A percentile compares a stretch with the other conserved stretches of the same genome.
These are phyloP conservation scores for Pichia sp. DNA, from an alignment of 1,139 yeast genomes.

Conservation along the genomic window DNA sequence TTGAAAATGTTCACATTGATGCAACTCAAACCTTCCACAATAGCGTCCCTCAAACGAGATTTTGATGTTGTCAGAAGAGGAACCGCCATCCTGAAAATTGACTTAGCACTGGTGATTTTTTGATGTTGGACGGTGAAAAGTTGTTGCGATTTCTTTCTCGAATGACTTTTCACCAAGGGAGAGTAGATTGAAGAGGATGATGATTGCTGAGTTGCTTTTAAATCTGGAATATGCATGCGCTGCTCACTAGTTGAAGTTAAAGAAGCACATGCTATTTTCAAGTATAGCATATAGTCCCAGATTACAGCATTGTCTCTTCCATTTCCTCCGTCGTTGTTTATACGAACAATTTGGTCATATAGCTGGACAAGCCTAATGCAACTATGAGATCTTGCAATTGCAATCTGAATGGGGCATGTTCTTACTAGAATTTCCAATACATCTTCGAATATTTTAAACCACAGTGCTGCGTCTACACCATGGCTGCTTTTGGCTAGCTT, in stretches of 20 bases:
- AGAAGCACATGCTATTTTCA: conserved; percentile 90
- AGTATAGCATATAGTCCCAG: conserved; percentile 50
- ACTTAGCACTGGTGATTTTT: conserved; percentile 86
- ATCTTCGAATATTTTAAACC: conserved; percentile 86
- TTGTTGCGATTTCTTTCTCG: conserved; percentile 69
- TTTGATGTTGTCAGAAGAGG: conserved; percentile 76
- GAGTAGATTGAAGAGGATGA: conserved; percentile 23
- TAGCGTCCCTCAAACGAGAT: conserved; percentile 72
- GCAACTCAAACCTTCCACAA: conserved; percentile 81
- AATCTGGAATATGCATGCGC: conserved; percentile 53
- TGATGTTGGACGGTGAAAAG: conserved; percentile 82
- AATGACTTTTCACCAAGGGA: conserved; percentile 39
- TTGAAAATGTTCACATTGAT: conserved; percentile 85
- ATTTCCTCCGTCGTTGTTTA: conserved; percentile 45
- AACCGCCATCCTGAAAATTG: conserved; percentile 81
- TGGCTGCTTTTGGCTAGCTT: conserved; percentile 84
- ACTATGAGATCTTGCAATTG: conserved; percentile 86
- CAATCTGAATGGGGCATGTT: conserved; percentile 88
- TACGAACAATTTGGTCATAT: conserved; percentile 70
- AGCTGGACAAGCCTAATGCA: conserved; percentile 85
- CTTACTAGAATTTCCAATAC: conserved; percentile 70
- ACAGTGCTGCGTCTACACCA: conserved; percentile 91
- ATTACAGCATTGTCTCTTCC: conserved; percentile 35
- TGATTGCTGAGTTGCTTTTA: conserved; percentile 13
- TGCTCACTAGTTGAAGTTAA: conserved; percentile 88